Percentiles rank a stretch among this genome's conserved stretches.
These are phyloP conservation scores for Boletus sensibilis DNA, from an alignment of 768 basidiomycete genomes.

Conservation along the genomic window DNA sequence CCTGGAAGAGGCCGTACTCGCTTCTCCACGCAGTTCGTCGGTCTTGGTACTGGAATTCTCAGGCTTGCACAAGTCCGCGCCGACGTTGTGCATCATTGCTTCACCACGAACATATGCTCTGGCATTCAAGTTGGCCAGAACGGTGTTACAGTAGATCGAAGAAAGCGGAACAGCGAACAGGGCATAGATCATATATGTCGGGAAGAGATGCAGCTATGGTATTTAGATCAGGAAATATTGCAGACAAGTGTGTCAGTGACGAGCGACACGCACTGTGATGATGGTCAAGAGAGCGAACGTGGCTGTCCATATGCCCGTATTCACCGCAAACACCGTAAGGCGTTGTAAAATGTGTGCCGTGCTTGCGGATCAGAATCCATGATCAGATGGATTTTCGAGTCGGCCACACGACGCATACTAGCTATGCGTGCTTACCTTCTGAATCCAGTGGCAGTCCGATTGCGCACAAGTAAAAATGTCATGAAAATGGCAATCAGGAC, in stretches of 20 bases:
- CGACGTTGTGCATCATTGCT: not conserved
- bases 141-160: conserved; percentile 13
- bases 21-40: not conserved
- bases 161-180: conserved; percentile 3
- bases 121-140: conserved; percentile 18
- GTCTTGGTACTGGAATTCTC: not conserved
- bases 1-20: not conserved
- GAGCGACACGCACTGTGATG: conserved; percentile 6
- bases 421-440: not conserved
- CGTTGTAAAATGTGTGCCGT: conserved; percentile 7
- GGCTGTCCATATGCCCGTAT: conserved; percentile 47
- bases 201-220: not conserved
- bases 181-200: not conserved
- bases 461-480: conserved; percentile 2
- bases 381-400: not conserved
- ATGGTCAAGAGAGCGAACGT: conserved; percentile 38
- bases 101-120: conserved; percentile 7
- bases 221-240: not conserved
- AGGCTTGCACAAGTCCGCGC: not conserved
- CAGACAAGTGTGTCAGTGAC: not conserved
- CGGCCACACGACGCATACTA: no score
- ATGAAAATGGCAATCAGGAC: conserved; percentile 2
- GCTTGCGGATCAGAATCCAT: not conserved
- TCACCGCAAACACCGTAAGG: conserved; percentile 13
- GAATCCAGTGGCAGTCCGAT: not conserved